A percentile compares a stretch with the other conserved stretches of the same genome.
phyloP scores from a whole-genome alignment of 257 asterid species.

The Dorcoceras hygrometricum region DNA sequence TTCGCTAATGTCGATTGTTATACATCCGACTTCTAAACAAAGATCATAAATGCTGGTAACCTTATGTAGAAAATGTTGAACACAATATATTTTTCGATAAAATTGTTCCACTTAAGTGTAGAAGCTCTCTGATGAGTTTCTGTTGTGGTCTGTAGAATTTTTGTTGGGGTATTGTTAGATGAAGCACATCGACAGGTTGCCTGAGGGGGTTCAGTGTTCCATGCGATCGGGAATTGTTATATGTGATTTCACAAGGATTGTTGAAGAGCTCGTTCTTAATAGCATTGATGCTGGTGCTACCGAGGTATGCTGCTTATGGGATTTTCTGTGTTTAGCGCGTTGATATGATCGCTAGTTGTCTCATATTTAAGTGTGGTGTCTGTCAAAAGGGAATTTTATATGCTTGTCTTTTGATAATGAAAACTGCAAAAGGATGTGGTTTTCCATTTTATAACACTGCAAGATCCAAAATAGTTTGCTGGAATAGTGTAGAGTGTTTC shows the following conservation, averaged over 20 bases:
- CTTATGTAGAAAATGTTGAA: background rate
- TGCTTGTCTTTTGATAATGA: background rate
- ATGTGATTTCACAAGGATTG: slow-evolving; percentile 72
- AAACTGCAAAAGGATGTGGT: slow-evolving; percentile 2
- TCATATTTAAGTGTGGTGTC: slow-evolving; percentile 3
- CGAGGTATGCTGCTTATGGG: slow-evolving; percentile 39
- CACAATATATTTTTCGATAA: background rate
- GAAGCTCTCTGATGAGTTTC: slow-evolving; percentile 1
- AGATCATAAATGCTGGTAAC: background rate
- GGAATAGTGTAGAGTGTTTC: slow-evolving; percentile 5
- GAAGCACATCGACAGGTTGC: slow-evolving; percentile 68
- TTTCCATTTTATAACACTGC: background rate
- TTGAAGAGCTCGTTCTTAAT: slow-evolving; percentile 83
- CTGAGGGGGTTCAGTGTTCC: slow-evolving; percentile 61
- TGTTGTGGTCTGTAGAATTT: slow-evolving; percentile 14
- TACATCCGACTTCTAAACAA: background rate
- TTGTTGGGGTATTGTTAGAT: slow-evolving; percentile 29
- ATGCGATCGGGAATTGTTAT: slow-evolving; percentile 72
- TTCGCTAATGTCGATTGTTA: background rate
- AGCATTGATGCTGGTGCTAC: slow-evolving; percentile 89
- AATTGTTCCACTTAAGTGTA: slow-evolving; percentile 2
- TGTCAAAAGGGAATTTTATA: background rate
- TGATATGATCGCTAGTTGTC: slow-evolving; percentile 11
- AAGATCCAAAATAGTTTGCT: background rate
- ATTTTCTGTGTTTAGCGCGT: slow-evolving; percentile 2